Evolutionary conservation across 768 basidiomycete genomes (phyloP).

Genomic region (Nevesoporus exiguus): DNA sequence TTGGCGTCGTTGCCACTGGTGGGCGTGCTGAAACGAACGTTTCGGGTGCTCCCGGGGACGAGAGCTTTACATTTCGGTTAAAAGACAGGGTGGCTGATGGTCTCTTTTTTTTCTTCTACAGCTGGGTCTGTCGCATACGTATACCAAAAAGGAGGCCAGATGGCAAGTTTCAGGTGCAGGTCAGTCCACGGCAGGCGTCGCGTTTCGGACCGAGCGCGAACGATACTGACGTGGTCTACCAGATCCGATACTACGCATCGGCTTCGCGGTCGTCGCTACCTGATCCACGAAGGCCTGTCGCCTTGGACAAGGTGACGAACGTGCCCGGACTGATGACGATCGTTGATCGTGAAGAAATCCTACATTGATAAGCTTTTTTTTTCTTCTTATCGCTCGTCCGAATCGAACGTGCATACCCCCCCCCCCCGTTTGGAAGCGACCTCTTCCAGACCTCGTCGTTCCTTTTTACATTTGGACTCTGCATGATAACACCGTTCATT

Average conservation of each 20-base stretch:
- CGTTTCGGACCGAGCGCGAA: background rate
- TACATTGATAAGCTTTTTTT: slow-evolving; percentile 14
- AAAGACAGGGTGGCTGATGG: slow-evolving; percentile 1
- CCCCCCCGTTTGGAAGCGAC: too few species aligned
- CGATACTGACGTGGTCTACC: background rate
- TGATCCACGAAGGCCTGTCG: slow-evolving; percentile 63
- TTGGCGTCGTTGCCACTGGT: background rate
- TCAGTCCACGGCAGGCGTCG: slow-evolving; percentile 27
- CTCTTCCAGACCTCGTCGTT: too few species aligned
- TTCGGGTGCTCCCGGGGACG: background rate
- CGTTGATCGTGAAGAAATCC: slow-evolving; percentile 39
- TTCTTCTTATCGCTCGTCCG: too few species aligned
- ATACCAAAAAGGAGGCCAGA: slow-evolving; percentile 47
- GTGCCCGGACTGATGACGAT: slow-evolving; percentile 79
- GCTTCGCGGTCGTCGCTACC: slow-evolving; percentile 49
- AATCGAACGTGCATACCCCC: too few species aligned
- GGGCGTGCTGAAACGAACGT: background rate
- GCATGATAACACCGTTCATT: too few species aligned
- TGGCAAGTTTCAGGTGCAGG: slow-evolving; percentile 58
- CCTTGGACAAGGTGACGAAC: slow-evolving; percentile 54
- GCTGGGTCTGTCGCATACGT: slow-evolving; percentile 64
- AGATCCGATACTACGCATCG: slow-evolving; percentile 64
- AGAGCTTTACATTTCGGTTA: background rate
- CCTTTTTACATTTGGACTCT: too few species aligned
- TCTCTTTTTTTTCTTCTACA: slow-evolving; percentile 20